A percentile compares a stretch with the other conserved stretches of the same genome.
These are phyloP conservation scores for Nitzschia sp. DNA, from an alignment of 108 stramenopile genomes.

Conservation along the genomic window DNA sequence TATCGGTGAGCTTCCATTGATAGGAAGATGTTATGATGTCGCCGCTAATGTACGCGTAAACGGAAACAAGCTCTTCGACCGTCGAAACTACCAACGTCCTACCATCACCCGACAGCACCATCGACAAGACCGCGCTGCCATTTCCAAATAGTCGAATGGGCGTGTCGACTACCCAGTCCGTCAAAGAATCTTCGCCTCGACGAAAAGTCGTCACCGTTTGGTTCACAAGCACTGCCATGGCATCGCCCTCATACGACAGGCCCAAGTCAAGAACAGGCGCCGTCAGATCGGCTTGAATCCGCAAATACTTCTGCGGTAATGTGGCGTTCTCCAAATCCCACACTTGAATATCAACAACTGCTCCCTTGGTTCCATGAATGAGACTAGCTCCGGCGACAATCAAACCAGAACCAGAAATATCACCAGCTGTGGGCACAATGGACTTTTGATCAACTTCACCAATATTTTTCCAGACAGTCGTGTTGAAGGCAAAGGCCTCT, in stretches of 20 bases:
- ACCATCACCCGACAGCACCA: constrained; percentile 13
- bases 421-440: not conserved
- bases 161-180: not conserved
- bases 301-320: not conserved
- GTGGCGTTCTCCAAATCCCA: not conserved
- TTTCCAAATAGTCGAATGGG: not conserved
- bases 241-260: not conserved
- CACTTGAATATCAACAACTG: not conserved
- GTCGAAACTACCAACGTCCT: not conserved
- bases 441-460: not conserved
- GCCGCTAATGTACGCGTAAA: too few relatives aligned
- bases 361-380: not conserved
- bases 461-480: not conserved
- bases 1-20: too few relatives aligned
- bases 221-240: not conserved
- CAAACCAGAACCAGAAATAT: constrained; percentile 1
- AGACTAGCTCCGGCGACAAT: not conserved
- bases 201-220: not conserved
- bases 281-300: not conserved
- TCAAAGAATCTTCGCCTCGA: not conserved
- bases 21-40: too few relatives aligned
- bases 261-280: not conserved
- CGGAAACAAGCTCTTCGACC: not conserved
- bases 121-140: not conserved
- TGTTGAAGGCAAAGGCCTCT: not conserved